Percentiles rank a stretch among this genome's conserved stretches.
phyloP scores from a whole-genome alignment of 345 rosid species.

The Trapa incisa region DNA sequence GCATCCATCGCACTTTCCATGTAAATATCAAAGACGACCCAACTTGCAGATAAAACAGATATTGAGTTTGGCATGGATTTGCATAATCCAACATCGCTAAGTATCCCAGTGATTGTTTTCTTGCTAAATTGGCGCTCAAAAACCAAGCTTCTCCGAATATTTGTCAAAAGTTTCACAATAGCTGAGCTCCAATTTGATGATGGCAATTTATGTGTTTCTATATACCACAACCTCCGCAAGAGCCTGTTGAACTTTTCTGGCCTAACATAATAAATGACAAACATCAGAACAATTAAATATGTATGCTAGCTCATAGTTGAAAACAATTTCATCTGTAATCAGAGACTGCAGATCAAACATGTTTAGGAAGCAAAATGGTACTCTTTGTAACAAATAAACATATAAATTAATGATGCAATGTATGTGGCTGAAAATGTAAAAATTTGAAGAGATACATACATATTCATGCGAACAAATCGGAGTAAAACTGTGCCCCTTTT shows the following conservation, averaged over 20 bases:
- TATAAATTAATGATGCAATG: neutral
- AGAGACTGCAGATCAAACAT: neutral
- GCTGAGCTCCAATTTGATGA: slow-evolving; percentile 22
- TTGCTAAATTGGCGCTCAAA: slow-evolving; percentile 27
- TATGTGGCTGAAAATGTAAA: neutral
- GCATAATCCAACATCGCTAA: slow-evolving; percentile 21
- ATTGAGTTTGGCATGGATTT: slow-evolving; percentile 21
- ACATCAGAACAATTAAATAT: neutral
- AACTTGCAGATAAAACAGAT: slow-evolving; percentile 31
- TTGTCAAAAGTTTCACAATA: slow-evolving; percentile 27
- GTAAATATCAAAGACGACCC: slow-evolving; percentile 48
- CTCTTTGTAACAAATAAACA: too few species aligned
- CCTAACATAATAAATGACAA: slow-evolving; percentile 18
- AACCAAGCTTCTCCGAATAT: slow-evolving; percentile 18
- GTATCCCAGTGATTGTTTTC: slow-evolving; percentile 21
- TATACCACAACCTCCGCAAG: slow-evolving; percentile 31
- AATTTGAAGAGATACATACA: slow-evolving; percentile 19
- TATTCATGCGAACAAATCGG: slow-evolving; percentile 38
- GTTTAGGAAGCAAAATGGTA: neutral
- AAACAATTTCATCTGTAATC: neutral
- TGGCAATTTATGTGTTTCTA: slow-evolving; percentile 23
- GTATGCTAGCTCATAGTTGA: neutral
- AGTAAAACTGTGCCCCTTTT: slow-evolving; percentile 34
- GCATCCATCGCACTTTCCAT: slow-evolving; percentile 56
- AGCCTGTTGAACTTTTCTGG: slow-evolving; percentile 40